Evolutionary conservation across 2,329 filamentous ascomycete species (phyloP).

Genomic region (Stachybotrys chartarum): DNA sequence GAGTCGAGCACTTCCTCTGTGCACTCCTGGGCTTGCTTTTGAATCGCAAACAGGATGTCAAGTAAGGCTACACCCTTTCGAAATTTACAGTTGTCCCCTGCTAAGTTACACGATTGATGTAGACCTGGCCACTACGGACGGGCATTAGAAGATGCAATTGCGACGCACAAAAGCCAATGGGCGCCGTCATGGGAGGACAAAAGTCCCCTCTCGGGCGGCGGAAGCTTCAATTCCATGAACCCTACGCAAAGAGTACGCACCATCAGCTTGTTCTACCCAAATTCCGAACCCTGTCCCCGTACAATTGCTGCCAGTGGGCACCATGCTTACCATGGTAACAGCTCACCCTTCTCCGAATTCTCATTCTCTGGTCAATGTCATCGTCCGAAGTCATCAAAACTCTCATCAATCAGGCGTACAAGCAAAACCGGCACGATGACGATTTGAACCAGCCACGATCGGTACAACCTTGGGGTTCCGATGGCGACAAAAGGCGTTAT

Average conservation of each 20-base stretch:
- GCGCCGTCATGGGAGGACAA: constrained; percentile 72
- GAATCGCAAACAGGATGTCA: constrained; percentile 97
- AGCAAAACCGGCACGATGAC: constrained; percentile 74
- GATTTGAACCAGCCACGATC: constrained; percentile 79
- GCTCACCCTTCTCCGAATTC: constrained; percentile 75
- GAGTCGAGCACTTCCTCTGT: constrained; percentile 83
- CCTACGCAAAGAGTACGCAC: constrained; percentile 73
- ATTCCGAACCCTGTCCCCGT: background rate
- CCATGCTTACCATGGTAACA: constrained; percentile 26
- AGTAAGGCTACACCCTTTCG: constrained; percentile 57
- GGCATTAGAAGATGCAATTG: constrained; percentile 87
- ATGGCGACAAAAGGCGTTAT: constrained; percentile 87
- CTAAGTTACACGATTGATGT: constrained; percentile 1
- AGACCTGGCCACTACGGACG: constrained; percentile 90
- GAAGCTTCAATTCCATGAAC: constrained; percentile 75
- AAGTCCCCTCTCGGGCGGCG: constrained; percentile 75
- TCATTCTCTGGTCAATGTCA: constrained; percentile 82
- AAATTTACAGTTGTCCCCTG: background rate
- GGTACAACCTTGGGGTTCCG: constrained; percentile 83
- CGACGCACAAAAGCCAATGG: constrained; percentile 83
- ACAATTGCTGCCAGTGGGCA: constrained; percentile 1
- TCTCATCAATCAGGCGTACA: constrained; percentile 82
- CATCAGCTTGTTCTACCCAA: constrained; percentile 1
- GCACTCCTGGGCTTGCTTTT: constrained; percentile 80
- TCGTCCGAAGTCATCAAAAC: constrained; percentile 77